Evolutionary conservation across 768 basidiomycete genomes (phyloP).

Genomic region (Mycena rosella): DNA sequence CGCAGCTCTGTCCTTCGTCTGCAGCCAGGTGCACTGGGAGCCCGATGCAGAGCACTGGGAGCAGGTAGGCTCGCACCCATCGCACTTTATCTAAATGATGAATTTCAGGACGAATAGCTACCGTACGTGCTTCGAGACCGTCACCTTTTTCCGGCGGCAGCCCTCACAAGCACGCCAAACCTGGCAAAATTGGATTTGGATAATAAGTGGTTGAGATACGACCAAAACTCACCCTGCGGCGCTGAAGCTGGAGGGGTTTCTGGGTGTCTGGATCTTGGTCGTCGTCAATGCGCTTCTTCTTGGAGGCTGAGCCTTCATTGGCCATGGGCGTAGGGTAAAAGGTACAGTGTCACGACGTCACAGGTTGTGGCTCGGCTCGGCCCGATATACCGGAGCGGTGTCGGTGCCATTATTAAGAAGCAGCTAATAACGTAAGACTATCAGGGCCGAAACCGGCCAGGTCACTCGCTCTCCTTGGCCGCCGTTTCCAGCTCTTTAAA

Average conservation of each 20-base stretch:
- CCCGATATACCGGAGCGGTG: background rate
- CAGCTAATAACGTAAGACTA: constrained; percentile 20
- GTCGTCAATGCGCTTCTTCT: constrained; percentile 81
- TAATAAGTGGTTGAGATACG: no score
- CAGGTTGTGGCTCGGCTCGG: constrained; percentile 29
- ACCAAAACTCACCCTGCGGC: constrained; percentile 81
- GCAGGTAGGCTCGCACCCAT: constrained; percentile 88
- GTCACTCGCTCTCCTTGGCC: constrained; percentile 51
- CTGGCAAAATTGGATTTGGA: no score
- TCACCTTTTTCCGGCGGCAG: constrained; percentile 87
- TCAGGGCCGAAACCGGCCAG: no score
- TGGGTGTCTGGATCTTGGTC: constrained; percentile 71
- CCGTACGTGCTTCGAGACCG: no score
- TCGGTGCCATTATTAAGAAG: constrained; percentile 29
- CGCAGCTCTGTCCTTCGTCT: constrained; percentile 92
- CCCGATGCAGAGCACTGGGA: constrained; percentile 83
- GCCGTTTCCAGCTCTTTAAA: constrained; percentile 31
- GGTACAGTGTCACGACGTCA: no score
- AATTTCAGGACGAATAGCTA: no score
- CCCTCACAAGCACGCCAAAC: constrained; percentile 93
- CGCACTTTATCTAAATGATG: constrained; percentile 95
- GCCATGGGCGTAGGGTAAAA: constrained; percentile 22
- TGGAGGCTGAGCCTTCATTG: constrained; percentile 49
- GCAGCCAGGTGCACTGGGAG: constrained; percentile 88
- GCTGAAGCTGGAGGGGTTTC: constrained; percentile 84